Conservation (phyloP, 2,329 filamentous ascomycete species). For the Byssothecium circinans region DNA sequence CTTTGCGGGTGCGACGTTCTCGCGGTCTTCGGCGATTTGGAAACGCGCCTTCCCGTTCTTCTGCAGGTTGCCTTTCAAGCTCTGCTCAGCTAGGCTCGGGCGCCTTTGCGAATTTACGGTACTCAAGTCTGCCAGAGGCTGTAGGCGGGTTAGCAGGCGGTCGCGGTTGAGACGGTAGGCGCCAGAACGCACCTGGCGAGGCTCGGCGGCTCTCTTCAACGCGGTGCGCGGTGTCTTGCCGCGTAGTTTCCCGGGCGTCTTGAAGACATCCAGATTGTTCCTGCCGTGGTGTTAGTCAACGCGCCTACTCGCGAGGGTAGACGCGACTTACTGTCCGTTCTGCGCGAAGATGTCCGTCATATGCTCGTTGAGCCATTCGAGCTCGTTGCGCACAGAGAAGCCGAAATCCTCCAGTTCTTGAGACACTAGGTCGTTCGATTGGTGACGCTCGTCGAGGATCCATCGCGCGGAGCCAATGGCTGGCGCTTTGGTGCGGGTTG, state of each 20-base stretch:
- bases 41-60: constrained; percentile 62
- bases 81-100: constrained; percentile 58
- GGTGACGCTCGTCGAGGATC: constrained; percentile 81
- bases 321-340: constrained; percentile 73
- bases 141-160: constrained; percentile 24
- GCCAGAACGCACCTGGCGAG: constrained; percentile 64
- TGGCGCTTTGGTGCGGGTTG: constrained; percentile 37
- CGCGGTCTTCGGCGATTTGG: constrained; percentile 60
- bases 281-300: constrained; percentile 53
- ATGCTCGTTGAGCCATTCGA: constrained; percentile 98
- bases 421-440: constrained; percentile 72
- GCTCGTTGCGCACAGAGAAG: constrained; percentile 87
- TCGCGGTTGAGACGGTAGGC: constrained; percentile 36
- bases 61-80: constrained; percentile 52
- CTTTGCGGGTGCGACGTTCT: constrained; percentile 31
- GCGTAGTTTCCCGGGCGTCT: constrained; percentile 81
- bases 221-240: constrained; percentile 77
- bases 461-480: constrained; percentile 81
- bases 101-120: constrained; percentile 47
- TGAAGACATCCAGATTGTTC: constrained; percentile 93
- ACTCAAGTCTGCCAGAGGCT: constrained; percentile 55
- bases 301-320: constrained; percentile 5
- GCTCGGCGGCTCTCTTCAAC: constrained; percentile 61
- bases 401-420: constrained; percentile 91
- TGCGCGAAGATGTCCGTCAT: constrained; percentile 92